Evolutionary conservation across 2,329 filamentous ascomycete species (phyloP), one percentile per base, ranked within the genome.

Genomic region (Orbilia ellipsospora): DNA sequence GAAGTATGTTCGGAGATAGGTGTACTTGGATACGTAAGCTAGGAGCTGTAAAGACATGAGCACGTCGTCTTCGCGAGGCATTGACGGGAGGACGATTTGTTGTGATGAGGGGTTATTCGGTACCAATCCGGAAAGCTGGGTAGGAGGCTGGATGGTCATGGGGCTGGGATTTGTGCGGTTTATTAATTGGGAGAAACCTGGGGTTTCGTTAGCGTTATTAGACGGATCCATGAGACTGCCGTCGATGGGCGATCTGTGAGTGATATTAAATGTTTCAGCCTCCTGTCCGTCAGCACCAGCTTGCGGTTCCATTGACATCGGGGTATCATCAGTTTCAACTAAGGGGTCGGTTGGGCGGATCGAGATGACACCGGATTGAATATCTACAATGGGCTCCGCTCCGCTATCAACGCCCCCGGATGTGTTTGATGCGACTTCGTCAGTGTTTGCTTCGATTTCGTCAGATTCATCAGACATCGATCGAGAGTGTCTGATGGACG

Each of bases 1-100:
- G 82, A 99, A 99, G 82, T 97, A 99, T 3, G 92, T 90, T 16
- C 95, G 89, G 31, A 99, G 88, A 80, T 96, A 96, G 86, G 95
- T 98, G 83, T 99, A 99, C 83, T 99, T 99, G 23, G 94, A 97
- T 68, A 99, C 94, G 82, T 99, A 99, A 15, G 95, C 95, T 54
- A 99, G 87, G 18, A 99, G 88, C 83, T 99, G 95, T 44, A 99
- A 87, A 4, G 95, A 97, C 94, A 99, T 97, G 77, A 99, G 86
- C 1, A 99, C 95, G 80, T 99, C 95, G 82, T 99, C 95, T 80
- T 99, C 95, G 60, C 95, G 89, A 8, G 95, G 95, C 91, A 98
- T 96, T 10, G 93, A 91, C 28, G 94, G 92, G 36, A 97, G 85
- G 79, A 96, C 90, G 88, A 80, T 89, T 88, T 26, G 91, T 88